Percentiles rank a stretch among this genome's conserved stretches.
These are phyloP conservation scores for Gliomastix tumulicola DNA, from an alignment of 2,329 filamentous ascomycete species.

Conservation along the genomic window DNA sequence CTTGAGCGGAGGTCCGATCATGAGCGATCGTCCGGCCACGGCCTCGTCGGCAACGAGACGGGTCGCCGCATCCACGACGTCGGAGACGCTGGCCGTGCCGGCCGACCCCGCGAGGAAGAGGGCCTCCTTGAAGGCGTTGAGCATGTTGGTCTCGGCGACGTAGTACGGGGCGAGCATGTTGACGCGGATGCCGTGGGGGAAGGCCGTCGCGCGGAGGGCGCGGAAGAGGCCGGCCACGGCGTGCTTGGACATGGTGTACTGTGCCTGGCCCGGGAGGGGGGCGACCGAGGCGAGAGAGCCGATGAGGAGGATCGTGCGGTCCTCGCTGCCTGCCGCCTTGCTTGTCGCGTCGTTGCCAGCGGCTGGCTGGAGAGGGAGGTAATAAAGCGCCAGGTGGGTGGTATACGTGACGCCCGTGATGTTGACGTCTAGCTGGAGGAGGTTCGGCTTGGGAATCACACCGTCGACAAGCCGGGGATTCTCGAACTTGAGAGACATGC, in stretches of 20 bases:
- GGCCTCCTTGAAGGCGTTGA: conserved; percentile 39
- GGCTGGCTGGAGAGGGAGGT: too few species aligned
- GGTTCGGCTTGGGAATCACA: conserved; percentile 31
- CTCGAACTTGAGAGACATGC: conserved; percentile 33
- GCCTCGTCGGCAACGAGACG: conserved; percentile 51
- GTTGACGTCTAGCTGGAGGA: conserved; percentile 51
- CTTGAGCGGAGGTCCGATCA: conserved; percentile 47
- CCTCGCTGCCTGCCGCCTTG: conserved; percentile 18
- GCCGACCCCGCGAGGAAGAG: conserved; percentile 45
- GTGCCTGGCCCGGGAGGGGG: conserved; percentile 33
- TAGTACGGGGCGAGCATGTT: conserved; percentile 66
- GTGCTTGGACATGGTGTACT: conserved; percentile 60
- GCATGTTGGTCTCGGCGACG: conserved; percentile 47
- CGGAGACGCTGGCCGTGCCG: conserved; percentile 42
- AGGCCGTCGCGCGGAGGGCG: conserved; percentile 41
- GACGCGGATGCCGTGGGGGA: conserved; percentile 44
- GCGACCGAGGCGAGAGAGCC: conserved; percentile 52
- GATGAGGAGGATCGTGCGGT: conserved; percentile 56
- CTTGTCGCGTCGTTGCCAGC: too few species aligned
- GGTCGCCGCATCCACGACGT: conserved; percentile 59
- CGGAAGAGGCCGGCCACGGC: conserved; percentile 59
- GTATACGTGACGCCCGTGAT: conserved; percentile 59
- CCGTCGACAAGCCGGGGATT: conserved; percentile 33
- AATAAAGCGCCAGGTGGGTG: conserved; percentile 53
- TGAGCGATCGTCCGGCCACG: conserved; percentile 49